Evolutionary conservation across 148 eudicot genomes (phyloP), one percentile per base, ranked within the genome.

Genomic region (Spergularia marina): DNA sequence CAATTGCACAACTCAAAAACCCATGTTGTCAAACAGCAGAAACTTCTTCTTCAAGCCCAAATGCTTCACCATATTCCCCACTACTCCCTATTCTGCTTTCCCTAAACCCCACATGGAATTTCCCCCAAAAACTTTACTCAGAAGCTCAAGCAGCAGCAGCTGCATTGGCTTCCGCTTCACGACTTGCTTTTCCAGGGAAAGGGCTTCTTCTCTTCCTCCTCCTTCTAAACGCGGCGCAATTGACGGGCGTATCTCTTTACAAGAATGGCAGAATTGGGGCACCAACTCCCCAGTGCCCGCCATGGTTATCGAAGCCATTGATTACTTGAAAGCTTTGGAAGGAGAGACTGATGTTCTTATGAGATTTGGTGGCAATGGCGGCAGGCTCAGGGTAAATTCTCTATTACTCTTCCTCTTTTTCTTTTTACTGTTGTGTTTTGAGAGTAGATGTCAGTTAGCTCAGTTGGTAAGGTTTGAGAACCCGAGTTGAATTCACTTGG

Each of bases 261-360:
- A 78, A 68, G 98, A 94, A 81, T 94, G 98, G 98, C 97, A 90
- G 78, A 82, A 74, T 0, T 94, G 98, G 98, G 98, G 96, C 23
- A 85, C 96, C 18, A 51, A 74, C 36, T 90, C 98, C 2, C 87
- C 88, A 13, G 66, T 94, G 0, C 98, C 98, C 25, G 36, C 85
- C 67, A 76, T 85, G 83, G 88, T 94, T 40, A 63, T 66, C 15
- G 82, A 94, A 30, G 85, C 92, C 61, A 82, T 90, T 73, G 76
- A 75, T 18, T 91, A 91, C 25, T 79, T 91, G 88, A 94, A 86
- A 78, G 75, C 65, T 52, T 74, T 90, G 74, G 96, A 91, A 80
- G 53, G 47, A 12, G 81, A 86, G 4, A 56, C 72, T 77, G 84
- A 89, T 80, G 78, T 78, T 49, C 84, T 68, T 23, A 86, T 94